A percentile compares a stretch with the other conserved stretches of the same genome.
phyloP scores from a whole-genome alignment of 345 rosid species.

The Noccaea bulbosa region DNA sequence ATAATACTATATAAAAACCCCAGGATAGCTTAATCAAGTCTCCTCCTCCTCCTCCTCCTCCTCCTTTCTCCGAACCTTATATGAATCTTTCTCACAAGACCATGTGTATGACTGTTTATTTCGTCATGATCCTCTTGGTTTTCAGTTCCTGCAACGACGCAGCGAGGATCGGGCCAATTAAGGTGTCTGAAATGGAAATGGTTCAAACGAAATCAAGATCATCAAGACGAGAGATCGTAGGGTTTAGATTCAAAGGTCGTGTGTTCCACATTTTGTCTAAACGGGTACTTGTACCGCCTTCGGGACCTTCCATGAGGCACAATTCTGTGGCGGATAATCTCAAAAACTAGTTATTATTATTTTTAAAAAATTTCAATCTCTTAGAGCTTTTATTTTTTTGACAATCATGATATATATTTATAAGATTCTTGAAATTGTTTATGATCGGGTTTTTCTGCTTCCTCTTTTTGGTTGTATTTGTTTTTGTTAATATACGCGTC shows the following conservation, averaged over 20 bases:
- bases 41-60: background rate
- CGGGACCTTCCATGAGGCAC: slow-evolving; percentile 83
- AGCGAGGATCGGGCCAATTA: slow-evolving; percentile 45
- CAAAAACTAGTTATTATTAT: background rate
- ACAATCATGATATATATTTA: slow-evolving; percentile 12
- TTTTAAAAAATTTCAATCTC: too few species aligned
- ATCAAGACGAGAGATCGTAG: slow-evolving; percentile 22
- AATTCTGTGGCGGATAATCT: slow-evolving; percentile 48
- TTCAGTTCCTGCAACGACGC: slow-evolving; percentile 46
- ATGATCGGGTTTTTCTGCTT: background rate
- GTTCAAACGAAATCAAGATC: slow-evolving; percentile 36
- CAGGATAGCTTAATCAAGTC: slow-evolving; percentile 1
- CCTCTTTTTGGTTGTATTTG: too few species aligned
- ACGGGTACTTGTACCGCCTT: slow-evolving; percentile 71
- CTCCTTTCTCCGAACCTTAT: background rate
- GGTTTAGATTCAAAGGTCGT: slow-evolving; percentile 52
- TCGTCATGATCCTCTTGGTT: slow-evolving; percentile 45
- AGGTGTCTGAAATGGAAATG: slow-evolving; percentile 16
- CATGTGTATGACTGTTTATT: slow-evolving; percentile 23
- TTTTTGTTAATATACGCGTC: background rate
- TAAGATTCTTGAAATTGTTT: slow-evolving; percentile 24
- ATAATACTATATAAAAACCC: slow-evolving; percentile 4
- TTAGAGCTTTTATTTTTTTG: background rate
- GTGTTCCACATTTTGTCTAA: slow-evolving; percentile 70
- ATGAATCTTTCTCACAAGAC: slow-evolving; percentile 32